Evolutionary conservation across 2,329 filamentous ascomycete genomes (phyloP).

Genomic region (Diplodia scrobiculata): DNA sequence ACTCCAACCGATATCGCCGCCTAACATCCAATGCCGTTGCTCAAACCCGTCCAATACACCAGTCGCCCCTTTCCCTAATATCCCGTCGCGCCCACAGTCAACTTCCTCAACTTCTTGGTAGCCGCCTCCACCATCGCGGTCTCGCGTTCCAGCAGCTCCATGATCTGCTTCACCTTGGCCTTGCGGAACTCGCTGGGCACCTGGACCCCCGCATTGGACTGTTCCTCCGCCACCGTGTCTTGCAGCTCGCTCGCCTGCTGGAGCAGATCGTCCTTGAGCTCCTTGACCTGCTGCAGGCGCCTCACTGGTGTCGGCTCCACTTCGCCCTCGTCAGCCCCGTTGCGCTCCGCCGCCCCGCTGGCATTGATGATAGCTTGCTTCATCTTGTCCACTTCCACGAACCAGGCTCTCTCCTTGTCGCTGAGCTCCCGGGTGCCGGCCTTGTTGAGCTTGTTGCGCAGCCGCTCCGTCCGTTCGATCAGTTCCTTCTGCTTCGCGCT

Average conservation of each 20-base stretch:
- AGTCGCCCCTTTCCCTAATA: slow-evolving; percentile 14
- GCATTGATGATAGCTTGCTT: slow-evolving; percentile 44
- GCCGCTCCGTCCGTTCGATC: slow-evolving; percentile 60
- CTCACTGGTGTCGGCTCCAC: slow-evolving; percentile 45
- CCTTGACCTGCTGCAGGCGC: slow-evolving; percentile 61
- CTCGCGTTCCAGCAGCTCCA: slow-evolving; percentile 40
- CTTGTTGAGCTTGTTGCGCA: slow-evolving; percentile 57
- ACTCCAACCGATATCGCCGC: slow-evolving; percentile 2
- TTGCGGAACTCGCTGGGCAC: slow-evolving; percentile 42
- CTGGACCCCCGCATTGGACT: slow-evolving; percentile 32
- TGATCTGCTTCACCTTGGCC: slow-evolving; percentile 41
- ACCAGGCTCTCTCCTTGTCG: slow-evolving; percentile 63
- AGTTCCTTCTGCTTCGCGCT: slow-evolving; percentile 61
- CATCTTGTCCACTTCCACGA: slow-evolving; percentile 57
- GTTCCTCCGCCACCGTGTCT: slow-evolving; percentile 30
- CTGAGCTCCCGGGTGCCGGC: slow-evolving; percentile 53
- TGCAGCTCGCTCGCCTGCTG: slow-evolving; percentile 36
- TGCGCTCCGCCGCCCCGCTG: slow-evolving; percentile 23
- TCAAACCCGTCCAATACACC: slow-evolving; percentile 15
- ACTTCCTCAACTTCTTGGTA: slow-evolving; percentile 36
- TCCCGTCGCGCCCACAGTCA: slow-evolving; percentile 29
- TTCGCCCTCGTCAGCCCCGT: slow-evolving; percentile 34
- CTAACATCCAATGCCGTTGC: slow-evolving; percentile 5
- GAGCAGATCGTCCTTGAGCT: slow-evolving; percentile 56
- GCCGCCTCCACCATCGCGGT: slow-evolving; percentile 42